Evolutionary conservation across 2,329 filamentous ascomycete species (phyloP).

Genomic region (Parascedosporium putredinis): DNA sequence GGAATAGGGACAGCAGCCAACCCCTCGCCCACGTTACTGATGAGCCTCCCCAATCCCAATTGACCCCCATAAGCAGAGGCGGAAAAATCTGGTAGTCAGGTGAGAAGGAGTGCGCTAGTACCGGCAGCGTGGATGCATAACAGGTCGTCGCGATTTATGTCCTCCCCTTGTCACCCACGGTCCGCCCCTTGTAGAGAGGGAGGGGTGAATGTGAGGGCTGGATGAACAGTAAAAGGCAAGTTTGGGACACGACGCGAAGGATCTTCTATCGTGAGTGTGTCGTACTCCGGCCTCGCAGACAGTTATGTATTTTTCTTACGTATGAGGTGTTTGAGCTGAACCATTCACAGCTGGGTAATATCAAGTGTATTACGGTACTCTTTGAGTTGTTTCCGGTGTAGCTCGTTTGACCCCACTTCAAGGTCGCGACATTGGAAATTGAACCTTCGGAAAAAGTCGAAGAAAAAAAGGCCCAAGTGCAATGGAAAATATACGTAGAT

Average conservation of each 20-base stretch:
- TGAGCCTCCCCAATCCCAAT: too few species aligned
- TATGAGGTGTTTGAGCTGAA: slow-evolving; percentile 3
- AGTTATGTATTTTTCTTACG: neutral
- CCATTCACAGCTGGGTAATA: neutral
- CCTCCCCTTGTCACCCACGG: neutral
- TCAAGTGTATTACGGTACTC: neutral
- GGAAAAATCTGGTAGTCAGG: slow-evolving; percentile 4
- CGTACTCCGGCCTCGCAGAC: neutral
- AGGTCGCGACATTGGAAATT: neutral
- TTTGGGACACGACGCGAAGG: neutral
- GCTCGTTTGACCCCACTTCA: neutral
- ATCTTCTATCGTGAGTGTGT: neutral
- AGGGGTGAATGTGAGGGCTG: neutral
- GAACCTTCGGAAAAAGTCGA: neutral
- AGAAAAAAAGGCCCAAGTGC: neutral
- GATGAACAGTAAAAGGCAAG: neutral
- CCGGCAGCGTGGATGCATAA: neutral
- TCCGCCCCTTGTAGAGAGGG: neutral
- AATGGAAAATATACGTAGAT: neutral
- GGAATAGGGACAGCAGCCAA: neutral
- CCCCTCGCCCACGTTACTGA: neutral
- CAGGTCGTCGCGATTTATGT: neutral
- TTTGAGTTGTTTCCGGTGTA: neutral
- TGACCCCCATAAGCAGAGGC: neutral
- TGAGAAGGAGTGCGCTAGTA: neutral